Conservation (phyloP, 768 basidiomycete genomes). For the Lepiota subincarnata region DNA sequence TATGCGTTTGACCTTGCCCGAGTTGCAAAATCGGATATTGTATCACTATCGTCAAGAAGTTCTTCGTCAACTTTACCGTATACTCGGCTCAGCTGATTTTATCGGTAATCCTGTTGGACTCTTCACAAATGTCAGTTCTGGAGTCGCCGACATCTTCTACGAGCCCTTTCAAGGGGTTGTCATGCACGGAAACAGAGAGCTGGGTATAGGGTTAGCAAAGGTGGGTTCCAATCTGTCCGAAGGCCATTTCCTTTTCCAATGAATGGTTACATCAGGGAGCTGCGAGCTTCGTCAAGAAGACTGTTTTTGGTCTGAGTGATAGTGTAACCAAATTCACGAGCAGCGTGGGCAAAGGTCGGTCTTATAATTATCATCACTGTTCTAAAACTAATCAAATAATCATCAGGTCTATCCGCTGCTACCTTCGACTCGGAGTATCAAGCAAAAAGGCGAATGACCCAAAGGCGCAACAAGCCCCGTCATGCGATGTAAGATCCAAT, state of each 20-base stretch:
- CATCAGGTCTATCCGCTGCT: conserved; percentile 85
- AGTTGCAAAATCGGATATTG: conserved; percentile 77
- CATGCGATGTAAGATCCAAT: conserved; percentile 75
- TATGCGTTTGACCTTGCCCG: conserved; percentile 81
- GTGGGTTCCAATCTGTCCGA: conserved; percentile 32
- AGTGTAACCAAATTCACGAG: conserved; percentile 98
- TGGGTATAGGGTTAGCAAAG: conserved; percentile 94
- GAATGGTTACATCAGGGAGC: conserved; percentile 61
- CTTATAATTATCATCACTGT: not conserved
- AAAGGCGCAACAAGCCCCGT: conserved; percentile 89
- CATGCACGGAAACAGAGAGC: conserved; percentile 91
- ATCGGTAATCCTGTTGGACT: conserved; percentile 94
- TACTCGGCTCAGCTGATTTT: conserved; percentile 98
- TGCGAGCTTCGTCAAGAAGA: conserved; percentile 98
- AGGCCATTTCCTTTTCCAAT: not conserved
- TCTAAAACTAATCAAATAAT: not conserved
- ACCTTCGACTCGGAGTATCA: conserved; percentile 98
- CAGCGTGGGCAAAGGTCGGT: conserved; percentile 88
- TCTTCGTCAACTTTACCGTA: conserved; percentile 89
- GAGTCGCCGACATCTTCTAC: conserved; percentile 97
- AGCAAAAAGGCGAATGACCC: conserved; percentile 78
- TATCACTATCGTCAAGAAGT: conserved; percentile 95
- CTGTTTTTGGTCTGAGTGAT: conserved; percentile 93
- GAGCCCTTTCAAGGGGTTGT: conserved; percentile 97
- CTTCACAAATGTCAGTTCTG: conserved; percentile 97